These are phyloP conservation scores for Trichoderma polysporum DNA, from an alignment of 2,329 filamentous ascomycete genomes.

Conservation along the genomic window DNA sequence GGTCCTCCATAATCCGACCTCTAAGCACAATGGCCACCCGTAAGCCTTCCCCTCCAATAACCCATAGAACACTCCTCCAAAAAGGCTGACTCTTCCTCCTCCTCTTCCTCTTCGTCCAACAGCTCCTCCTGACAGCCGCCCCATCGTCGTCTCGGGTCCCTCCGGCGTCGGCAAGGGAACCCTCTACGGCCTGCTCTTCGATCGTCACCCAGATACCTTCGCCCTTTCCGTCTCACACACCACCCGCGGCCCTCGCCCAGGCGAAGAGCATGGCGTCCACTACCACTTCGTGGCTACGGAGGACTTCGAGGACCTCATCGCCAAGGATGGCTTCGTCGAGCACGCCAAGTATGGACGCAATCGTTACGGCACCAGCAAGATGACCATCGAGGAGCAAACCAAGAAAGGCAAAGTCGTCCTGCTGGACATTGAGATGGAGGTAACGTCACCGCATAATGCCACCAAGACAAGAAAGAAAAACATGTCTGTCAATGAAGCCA, in stretches of 20 bases:
- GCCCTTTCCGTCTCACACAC: conserved; percentile 69
- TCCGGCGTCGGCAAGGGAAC: conserved; percentile 80
- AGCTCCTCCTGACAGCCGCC: conserved; percentile 52
- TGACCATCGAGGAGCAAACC: conserved; percentile 73
- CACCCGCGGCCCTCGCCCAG: conserved; percentile 71
- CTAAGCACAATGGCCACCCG: conserved; percentile 27
- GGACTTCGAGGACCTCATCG: conserved; percentile 67
- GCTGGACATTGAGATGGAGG: conserved; percentile 96
- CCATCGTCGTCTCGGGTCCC: conserved; percentile 75
- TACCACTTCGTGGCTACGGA: conserved; percentile 75
- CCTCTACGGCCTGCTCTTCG: conserved; percentile 70
- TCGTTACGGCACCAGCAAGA: conserved; percentile 80
- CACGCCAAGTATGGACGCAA: conserved; percentile 83
- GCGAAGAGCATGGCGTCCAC: conserved; percentile 73
- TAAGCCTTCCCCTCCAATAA: conserved; percentile 19
- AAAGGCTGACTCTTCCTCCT: not conserved
- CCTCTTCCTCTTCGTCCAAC: conserved; percentile 14
- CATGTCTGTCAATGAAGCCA: not conserved
- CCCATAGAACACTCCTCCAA: not conserved
- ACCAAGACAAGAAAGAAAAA: not conserved
- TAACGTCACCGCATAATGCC: conserved; percentile 33
- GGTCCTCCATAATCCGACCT: not conserved
- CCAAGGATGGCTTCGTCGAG: conserved; percentile 77
- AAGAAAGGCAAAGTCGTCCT: conserved; percentile 73
- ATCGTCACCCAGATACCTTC: conserved; percentile 51